phyloP scores from a whole-genome alignment of 2,329 filamentous ascomycete species.

The Xylariomycetidae sp. region DNA sequence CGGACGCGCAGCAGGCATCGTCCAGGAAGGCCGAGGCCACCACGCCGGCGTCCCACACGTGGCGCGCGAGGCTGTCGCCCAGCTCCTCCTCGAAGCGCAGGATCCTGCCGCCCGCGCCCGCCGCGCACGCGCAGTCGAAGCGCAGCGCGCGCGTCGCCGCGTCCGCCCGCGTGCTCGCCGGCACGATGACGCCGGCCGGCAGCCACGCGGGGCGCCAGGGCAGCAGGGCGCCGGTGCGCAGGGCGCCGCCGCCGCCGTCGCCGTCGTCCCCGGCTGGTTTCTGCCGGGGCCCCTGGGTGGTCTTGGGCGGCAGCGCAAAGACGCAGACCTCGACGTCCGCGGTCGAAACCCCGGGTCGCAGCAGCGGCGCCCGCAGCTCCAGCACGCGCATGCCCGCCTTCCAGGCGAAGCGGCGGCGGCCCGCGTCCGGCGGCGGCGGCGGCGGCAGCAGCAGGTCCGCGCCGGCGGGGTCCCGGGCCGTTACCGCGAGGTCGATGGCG shows the following conservation, averaged over 20 bases:
- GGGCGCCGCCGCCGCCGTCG: slow-evolving; percentile 5
- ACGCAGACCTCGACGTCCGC: slow-evolving; percentile 11
- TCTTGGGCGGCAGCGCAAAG: slow-evolving; percentile 13
- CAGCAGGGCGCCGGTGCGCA: slow-evolving; percentile 13
- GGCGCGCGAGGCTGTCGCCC: slow-evolving; percentile 53
- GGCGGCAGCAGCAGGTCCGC: slow-evolving; percentile 7
- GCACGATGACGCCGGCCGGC: slow-evolving; percentile 16
- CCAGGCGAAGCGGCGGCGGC: slow-evolving; percentile 10
- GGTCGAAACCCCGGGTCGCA: slow-evolving; percentile 3
- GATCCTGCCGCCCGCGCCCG: too few relatives aligned
- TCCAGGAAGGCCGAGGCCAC: slow-evolving; percentile 35
- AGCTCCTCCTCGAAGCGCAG: slow-evolving; percentile 53
- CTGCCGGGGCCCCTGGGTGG: too few relatives aligned
- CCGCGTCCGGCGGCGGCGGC: not conserved
- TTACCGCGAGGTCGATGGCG: slow-evolving; percentile 37
- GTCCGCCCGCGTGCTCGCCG: slow-evolving; percentile 16
- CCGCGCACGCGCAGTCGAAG: too few relatives aligned
- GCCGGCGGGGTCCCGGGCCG: slow-evolving; percentile 26
- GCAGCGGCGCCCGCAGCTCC: slow-evolving; percentile 24
- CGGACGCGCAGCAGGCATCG: slow-evolving; percentile 11
- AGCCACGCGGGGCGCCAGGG: slow-evolving; percentile 5
- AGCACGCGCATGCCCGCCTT: slow-evolving; percentile 33
- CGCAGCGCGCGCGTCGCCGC: too few relatives aligned
- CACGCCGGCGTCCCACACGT: slow-evolving; percentile 54
- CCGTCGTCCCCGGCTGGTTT: too few relatives aligned